These are phyloP conservation scores for Piper betle DNA, from an alignment of 164 flowering plant species.

Conservation along the genomic window DNA sequence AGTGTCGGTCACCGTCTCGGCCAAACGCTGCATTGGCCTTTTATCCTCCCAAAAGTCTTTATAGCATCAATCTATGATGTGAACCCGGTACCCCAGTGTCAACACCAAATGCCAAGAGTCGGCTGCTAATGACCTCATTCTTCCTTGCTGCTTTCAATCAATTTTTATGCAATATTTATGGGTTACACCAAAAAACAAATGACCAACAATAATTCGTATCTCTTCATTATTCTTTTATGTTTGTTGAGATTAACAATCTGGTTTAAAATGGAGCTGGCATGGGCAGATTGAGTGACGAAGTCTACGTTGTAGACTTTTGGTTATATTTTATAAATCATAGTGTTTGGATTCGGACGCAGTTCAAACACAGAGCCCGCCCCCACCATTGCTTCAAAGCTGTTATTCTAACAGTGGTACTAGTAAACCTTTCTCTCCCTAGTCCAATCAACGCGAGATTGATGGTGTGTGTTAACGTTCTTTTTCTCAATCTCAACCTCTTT, in stretches of 20 bases:
- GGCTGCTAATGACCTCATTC: neutral
- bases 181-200: too few relatives aligned
- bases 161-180: too few relatives aligned
- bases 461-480: neutral
- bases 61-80: neutral
- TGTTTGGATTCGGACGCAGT: neutral
- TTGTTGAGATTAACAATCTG: neutral
- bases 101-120: neutral
- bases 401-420: neutral
- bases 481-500: neutral
- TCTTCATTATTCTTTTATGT: too few relatives aligned
- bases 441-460: conserved; percentile 5
- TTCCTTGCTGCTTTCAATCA: neutral
- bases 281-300: neutral
- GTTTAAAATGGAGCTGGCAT: neutral
- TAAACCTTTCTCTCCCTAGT: conserved; percentile 1
- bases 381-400: neutral
- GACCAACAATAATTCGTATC: too few relatives aligned
- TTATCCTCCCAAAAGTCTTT: neutral
- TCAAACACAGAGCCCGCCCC: conserved; percentile 1
- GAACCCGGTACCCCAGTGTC: neutral
- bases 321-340: too few relatives aligned
- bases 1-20: neutral
- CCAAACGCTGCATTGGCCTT: neutral
- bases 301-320: neutral